These are phyloP conservation scores for Paramecium primaurelia DNA, from an alignment of 73 alveolate genomes.

Conservation along the genomic window DNA sequence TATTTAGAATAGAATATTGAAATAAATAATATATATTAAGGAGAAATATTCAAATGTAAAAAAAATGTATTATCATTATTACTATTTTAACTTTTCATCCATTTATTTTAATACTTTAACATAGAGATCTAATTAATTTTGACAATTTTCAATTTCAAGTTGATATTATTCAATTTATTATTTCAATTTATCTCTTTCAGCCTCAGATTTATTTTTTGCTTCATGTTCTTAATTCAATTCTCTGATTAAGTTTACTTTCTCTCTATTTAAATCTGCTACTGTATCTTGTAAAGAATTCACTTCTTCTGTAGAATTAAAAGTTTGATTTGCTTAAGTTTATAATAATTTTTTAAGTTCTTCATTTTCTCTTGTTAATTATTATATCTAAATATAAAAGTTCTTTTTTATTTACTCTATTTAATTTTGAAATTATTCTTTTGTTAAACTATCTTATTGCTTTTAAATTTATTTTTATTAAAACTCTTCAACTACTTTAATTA, in stretches of 20 bases:
- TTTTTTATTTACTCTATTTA: background rate
- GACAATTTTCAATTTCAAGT: constrained; percentile 13
- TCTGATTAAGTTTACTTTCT: background rate
- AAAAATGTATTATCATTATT: background rate
- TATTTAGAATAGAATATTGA: background rate
- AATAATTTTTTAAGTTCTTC: constrained; percentile 9
- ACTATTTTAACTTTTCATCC: constrained; percentile 9
- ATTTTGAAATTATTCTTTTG: background rate
- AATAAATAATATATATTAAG: background rate
- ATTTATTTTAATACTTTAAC: constrained; percentile 38
- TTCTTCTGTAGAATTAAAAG: background rate
- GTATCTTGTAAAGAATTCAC: constrained; percentile 1
- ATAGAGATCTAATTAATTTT: constrained; percentile 41
- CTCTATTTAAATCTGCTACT: constrained; percentile 42
- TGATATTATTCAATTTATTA: constrained; percentile 6
- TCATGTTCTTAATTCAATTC: constrained; percentile 41
- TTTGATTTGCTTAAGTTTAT: background rate
- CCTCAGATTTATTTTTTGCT: background rate
- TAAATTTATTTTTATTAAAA: background rate
- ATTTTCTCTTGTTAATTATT: background rate
- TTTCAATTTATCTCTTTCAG: background rate
- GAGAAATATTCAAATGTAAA: background rate
- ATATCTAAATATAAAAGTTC: background rate
- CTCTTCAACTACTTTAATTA: constrained; percentile 31
- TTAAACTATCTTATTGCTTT: background rate